A percentile compares a stretch with the other conserved stretches of the same genome.
Evolutionary conservation across 2,329 filamentous ascomycete species (phyloP).

Genomic region (Penicillium sp.): DNA sequence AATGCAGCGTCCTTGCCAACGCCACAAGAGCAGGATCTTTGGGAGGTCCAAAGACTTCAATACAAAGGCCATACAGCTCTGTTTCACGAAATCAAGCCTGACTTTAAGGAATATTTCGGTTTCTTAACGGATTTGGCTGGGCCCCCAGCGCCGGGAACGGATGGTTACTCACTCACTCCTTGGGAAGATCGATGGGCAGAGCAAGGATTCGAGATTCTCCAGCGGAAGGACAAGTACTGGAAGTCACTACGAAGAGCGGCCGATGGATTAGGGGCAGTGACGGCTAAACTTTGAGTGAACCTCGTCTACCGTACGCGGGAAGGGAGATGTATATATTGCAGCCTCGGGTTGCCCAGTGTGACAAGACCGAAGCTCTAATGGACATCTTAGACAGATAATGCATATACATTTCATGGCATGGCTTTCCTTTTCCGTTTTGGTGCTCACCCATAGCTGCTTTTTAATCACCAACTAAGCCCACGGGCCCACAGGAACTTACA

Average conservation of each 20-base stretch:
- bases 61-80: conserved; percentile 20
- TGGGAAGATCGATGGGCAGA: conserved; percentile 42
- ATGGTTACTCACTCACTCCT: conserved; percentile 36
- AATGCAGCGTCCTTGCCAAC: conserved; percentile 23
- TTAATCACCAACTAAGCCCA: too few species aligned
- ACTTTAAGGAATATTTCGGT: conserved; percentile 45
- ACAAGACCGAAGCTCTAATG: neutral
- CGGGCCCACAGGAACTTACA: too few species aligned
- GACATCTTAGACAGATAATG: neutral
- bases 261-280: neutral
- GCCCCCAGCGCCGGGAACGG: conserved; percentile 38
- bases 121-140: conserved; percentile 42
- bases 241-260: conserved; percentile 7
- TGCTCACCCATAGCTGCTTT: too few species aligned
- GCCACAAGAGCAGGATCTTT: conserved; percentile 24
- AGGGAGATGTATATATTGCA: neutral
- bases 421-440: too few species aligned
- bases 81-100: conserved; percentile 29
- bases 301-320: too few species aligned
- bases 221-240: conserved; percentile 25
- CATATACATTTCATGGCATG: neutral
- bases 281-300: conserved; percentile 3
- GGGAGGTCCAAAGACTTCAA: conserved; percentile 27
- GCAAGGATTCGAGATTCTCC: conserved; percentile 20
- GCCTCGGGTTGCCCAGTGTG: neutral